These are phyloP conservation scores for Aureobasidium uvarum DNA, from an alignment of 2,329 filamentous ascomycete species.

Conservation along the genomic window DNA sequence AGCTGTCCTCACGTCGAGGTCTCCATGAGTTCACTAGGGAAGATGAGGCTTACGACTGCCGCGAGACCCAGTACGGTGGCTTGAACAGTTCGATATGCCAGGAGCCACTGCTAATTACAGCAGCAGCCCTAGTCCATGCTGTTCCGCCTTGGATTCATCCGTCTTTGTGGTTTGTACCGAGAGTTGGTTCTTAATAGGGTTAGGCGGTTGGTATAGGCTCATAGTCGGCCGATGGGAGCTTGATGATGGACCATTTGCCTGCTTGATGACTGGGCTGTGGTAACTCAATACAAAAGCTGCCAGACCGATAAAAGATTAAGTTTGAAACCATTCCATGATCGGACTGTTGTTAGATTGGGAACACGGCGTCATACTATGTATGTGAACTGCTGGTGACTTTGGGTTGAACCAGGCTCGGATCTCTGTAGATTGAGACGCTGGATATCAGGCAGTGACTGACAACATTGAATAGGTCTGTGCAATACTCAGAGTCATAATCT, in stretches of 20 bases:
- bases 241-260: not conserved
- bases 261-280: not conserved
- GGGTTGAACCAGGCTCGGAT: not conserved
- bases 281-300: not conserved
- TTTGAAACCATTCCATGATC: not conserved
- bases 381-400: no score
- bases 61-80: not conserved
- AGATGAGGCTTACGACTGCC: not conserved
- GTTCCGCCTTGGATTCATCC: not conserved
- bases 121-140: not conserved
- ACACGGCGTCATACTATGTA: not conserved
- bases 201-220: not conserved
- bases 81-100: not conserved
- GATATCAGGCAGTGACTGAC: no score
- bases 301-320: not conserved
- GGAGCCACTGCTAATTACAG: not conserved
- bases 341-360: not conserved
- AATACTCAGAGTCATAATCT: no score
- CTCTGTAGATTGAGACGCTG: not conserved
- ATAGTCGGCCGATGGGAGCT: not conserved
- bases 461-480: no score
- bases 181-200: not conserved
- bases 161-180: not conserved
- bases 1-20: not conserved
- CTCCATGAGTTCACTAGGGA: not conserved